Evolutionary conservation across 2,329 filamentous ascomycete genomes (phyloP), one percentile per base, ranked within the genome.

Genomic region (Botrytis cinerea): DNA sequence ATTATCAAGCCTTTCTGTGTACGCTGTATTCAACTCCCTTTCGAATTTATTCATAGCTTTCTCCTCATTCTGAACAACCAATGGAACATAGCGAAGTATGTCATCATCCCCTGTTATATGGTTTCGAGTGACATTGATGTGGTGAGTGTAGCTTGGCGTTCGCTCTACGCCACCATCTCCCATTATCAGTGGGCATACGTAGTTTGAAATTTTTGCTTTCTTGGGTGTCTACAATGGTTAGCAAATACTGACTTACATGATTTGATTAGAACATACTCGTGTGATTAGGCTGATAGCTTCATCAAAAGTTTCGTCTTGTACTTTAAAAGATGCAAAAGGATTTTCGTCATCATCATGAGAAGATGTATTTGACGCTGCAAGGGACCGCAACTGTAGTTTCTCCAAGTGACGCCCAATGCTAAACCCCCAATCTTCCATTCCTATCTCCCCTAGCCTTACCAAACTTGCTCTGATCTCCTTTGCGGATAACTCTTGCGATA

Each of bases 21-120:
- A 78, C 16, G 73, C 75, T 48, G 75, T 71, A n/a, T 77, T 70
- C 22, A 79, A 38, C 10, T 80, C 78, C 62, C 75, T 75, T 14
- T 74, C 67, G 35, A 79, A 71, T 62, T 70, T 60, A 22, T 74
- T 74, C 51, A 74, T 69, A 18, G 66, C 48, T 40, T 76, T 66
- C 14, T 70, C 12, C 64, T 46, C 20, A 20, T 57, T 43, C 9
- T 61, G 18, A 59, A 73, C 75, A 32, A 80, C 51, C 40, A 77
- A 76, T 43, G 78, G 78, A 46, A 79, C 73, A 59, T 76, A 80
- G 60, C 75, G 76, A 14, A 80, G 73, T 51, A 77, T 77, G 40
- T 78, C 77, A 60, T 78, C 75, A 73, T 80, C 79, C 43, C 75
- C 75, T 4, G 74, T 74, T 1, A 79, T 71, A 32, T 79, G 75